phyloP scores from a whole-genome alignment of 176 grass and related monocot genomes.

The Paspalum vaginatum region DNA sequence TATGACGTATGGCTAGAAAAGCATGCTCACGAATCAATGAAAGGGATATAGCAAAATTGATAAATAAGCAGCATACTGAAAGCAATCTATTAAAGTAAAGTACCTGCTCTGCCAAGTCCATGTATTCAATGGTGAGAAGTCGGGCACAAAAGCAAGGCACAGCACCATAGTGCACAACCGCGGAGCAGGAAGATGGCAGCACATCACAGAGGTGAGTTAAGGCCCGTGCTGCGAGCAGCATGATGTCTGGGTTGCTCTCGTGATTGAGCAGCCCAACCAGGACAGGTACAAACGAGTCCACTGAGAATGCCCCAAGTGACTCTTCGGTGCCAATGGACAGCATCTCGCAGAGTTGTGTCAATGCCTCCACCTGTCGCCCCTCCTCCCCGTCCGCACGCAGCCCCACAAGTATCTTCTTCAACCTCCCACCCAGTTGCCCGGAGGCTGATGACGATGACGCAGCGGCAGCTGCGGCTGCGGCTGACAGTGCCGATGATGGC shows the following conservation, averaged over 20 bases:
- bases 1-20: neutral
- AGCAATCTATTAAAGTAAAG: constrained; percentile 3
- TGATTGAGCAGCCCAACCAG: constrained; percentile 80
- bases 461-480: constrained; percentile 38
- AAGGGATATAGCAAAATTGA: constrained; percentile 2
- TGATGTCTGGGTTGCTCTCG: constrained; percentile 83
- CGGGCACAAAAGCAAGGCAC: constrained; percentile 86
- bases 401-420: constrained; percentile 72
- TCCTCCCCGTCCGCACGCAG: constrained; percentile 80
- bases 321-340: constrained; percentile 85
- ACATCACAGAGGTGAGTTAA: constrained; percentile 80
- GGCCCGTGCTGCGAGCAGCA: constrained; percentile 80
- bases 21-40: neutral
- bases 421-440: constrained; percentile 51
- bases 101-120: constrained; percentile 95
- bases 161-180: constrained; percentile 88
- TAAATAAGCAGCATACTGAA: constrained; percentile 26
- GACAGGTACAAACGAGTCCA: constrained; percentile 82
- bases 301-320: constrained; percentile 60
- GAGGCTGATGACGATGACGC: constrained; percentile 39
- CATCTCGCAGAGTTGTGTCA: constrained; percentile 85
- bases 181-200: constrained; percentile 69
- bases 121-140: constrained; percentile 88
- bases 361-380: constrained; percentile 61
- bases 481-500: constrained; percentile 53